These are phyloP conservation scores for Daldinia grandis DNA, from an alignment of 495 filamentous ascomycete species.

Conservation along the genomic window DNA sequence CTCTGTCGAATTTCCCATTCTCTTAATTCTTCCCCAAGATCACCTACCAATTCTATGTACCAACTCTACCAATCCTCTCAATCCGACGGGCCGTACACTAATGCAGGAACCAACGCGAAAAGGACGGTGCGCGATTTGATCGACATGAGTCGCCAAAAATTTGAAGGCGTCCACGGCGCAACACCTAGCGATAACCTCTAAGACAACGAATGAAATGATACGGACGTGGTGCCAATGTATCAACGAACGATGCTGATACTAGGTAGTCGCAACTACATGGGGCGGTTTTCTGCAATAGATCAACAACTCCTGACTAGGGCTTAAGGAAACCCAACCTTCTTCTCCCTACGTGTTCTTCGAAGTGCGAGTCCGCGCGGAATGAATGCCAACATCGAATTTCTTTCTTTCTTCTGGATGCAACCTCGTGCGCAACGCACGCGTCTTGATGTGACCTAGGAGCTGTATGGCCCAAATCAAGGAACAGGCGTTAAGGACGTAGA, in stretches of 20 bases:
- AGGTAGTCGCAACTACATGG: background rate
- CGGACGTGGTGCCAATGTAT: background rate
- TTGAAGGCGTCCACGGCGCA: background rate
- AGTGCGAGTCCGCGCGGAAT: constrained; percentile 25
- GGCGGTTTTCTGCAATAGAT: background rate
- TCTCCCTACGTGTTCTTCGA: constrained; percentile 22
- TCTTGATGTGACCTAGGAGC: constrained; percentile 7
- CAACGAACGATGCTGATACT: constrained; percentile 1
- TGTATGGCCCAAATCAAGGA: constrained; percentile 10
- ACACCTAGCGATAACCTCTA: background rate
- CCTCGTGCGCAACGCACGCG: constrained; percentile 22
- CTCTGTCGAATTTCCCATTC: constrained; percentile 16
- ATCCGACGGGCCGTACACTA: constrained; percentile 8
- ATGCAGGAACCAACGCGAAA: constrained; percentile 31
- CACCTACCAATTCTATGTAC: background rate
- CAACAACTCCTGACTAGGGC: constrained; percentile 2
- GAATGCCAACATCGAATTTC: background rate
- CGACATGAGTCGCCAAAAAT: constrained; percentile 1
- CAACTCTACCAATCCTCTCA: background rate
- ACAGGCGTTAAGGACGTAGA: constrained; percentile 2
- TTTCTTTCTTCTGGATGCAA: background rate
- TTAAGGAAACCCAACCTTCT: background rate
- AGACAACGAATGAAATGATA: background rate
- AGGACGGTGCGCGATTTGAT: constrained; percentile 14
- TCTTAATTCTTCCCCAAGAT: constrained; percentile 6